Percentiles rank a stretch among this genome's conserved stretches.
Conservation (phyloP, 2,329 filamentous ascomycete genomes). For the Fusarium sulawesiense region DNA sequence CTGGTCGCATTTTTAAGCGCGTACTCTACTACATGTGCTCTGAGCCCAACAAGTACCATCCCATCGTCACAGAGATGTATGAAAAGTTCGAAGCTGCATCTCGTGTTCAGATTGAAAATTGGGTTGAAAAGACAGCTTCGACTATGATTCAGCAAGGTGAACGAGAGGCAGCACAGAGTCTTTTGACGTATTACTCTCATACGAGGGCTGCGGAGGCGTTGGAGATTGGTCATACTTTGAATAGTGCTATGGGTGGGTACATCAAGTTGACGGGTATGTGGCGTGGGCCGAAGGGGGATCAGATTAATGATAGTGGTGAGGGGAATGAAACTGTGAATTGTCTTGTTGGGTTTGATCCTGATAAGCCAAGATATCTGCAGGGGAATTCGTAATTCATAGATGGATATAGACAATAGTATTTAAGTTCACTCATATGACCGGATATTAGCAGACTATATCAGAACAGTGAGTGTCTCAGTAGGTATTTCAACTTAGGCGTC, state of each 20-base stretch:
- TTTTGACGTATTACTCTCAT: constrained; percentile 42
- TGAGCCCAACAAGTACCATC: constrained; percentile 34
- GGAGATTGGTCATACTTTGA: constrained; percentile 32
- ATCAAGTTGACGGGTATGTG: constrained; percentile 40
- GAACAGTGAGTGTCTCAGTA: no score
- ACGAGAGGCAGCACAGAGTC: constrained; percentile 22
- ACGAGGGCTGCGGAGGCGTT: constrained; percentile 33
- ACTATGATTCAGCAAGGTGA: constrained; percentile 38
- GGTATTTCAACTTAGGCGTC: no score
- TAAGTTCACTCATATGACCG: no score
- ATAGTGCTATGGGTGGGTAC: constrained; percentile 38
- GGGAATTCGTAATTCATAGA: no score
- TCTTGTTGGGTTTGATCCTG: constrained; percentile 40
- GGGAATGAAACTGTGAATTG: constrained; percentile 43
- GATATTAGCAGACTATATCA: no score
- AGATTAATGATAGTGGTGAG: constrained; percentile 42
- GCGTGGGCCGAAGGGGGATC: constrained; percentile 31
- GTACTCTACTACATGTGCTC: constrained; percentile 43
- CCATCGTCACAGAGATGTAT: constrained; percentile 26
- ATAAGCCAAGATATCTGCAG: constrained; percentile 32
- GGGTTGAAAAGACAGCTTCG: constrained; percentile 39
- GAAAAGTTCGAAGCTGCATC: constrained; percentile 32
- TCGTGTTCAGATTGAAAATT: constrained; percentile 21
- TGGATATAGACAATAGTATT: no score
- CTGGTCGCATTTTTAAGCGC: constrained; percentile 37